Evolutionary conservation across 257 asterid species (phyloP), one percentile per base, ranked within the genome.

Genomic region (Nicotiana tomentosiformis): DNA sequence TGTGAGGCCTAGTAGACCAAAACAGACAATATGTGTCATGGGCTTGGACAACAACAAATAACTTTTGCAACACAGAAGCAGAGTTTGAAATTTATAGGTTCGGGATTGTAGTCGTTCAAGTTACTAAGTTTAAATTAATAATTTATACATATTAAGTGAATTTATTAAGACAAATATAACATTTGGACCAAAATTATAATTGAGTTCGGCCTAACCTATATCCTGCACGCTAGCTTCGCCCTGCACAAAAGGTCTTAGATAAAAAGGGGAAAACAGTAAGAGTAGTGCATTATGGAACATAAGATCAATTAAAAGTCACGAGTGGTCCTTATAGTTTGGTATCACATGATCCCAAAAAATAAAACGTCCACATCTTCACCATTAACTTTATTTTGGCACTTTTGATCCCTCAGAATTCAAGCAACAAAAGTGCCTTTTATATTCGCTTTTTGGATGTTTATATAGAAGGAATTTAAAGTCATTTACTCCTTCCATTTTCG

Each of bases 251-350:
- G 17, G 56, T 8, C 30, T 60, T 60, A n/a, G 20, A 60, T 60
- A n/a, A n/a, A 60, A 60, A 60, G 3, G 61, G 5, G 15, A 7
- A n/a, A 9, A 18, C 20, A 8, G 0, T n/a, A 10, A 10, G 33
- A 30, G 32, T 9, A 61, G 23, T 61, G 16, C 67, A 61, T 61
- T 61, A 68, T 16, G 7, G 8, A 56, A 18, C 61, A 68, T 68
- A 68, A 68, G 30, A 17, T 37, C 17, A 70, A 70, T 33, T 46
- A 61, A 37, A 78, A 58, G 82, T 79, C 82, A 79, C 82, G 74
- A 65, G 82, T 61, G 82, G 72, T 61, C 33, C 70, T 78, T 58
- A 10, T 57, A 32, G 23, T 56, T 57, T 5, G 64, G 53, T 77
- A 32, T 78, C 82, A 58, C 82, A 33, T 78, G 82, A 78, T 57